Evolutionary conservation across 768 basidiomycete genomes (phyloP).

Genomic region (Boletus tomentosulus): DNA sequence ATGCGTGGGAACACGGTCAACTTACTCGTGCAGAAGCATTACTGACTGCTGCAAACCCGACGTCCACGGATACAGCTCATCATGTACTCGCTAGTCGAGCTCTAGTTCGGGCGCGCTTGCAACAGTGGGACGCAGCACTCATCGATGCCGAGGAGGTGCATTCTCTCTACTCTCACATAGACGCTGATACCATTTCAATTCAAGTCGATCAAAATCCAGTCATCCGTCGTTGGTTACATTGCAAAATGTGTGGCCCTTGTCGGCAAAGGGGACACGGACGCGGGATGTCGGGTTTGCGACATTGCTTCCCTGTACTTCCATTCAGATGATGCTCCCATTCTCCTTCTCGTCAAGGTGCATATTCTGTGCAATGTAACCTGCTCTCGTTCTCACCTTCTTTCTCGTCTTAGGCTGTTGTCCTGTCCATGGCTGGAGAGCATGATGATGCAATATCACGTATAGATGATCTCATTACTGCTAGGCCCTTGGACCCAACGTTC

Average conservation of each 20-base stretch:
- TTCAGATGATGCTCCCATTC: too few species aligned
- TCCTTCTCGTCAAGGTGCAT: too few species aligned
- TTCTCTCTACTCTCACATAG: background rate
- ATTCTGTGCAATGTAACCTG: too few species aligned
- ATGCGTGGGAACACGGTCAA: background rate
- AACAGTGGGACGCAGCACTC: conserved; percentile 1
- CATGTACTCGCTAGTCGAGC: conserved; percentile 1
- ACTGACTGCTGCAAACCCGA: background rate
- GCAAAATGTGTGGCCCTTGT: background rate
- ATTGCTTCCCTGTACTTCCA: too few species aligned
- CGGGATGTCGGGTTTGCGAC: too few species aligned
- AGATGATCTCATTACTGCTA: too few species aligned
- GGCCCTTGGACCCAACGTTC: too few species aligned
- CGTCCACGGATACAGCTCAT: background rate
- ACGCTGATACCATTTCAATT: background rate
- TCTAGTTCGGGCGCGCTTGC: background rate
- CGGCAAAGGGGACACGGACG: background rate
- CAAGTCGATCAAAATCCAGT: background rate
- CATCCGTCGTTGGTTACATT: background rate
- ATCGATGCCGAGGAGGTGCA: background rate
- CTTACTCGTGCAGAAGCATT: background rate
- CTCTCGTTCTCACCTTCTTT: too few species aligned
- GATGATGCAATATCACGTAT: too few species aligned
- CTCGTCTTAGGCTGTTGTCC: too few species aligned
- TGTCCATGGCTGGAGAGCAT: too few species aligned